Evolutionary conservation across 192 early-diverging fungal species (phyloP), one percentile per base, ranked within the genome.

Genomic region (Thamnidium elegans): DNA sequence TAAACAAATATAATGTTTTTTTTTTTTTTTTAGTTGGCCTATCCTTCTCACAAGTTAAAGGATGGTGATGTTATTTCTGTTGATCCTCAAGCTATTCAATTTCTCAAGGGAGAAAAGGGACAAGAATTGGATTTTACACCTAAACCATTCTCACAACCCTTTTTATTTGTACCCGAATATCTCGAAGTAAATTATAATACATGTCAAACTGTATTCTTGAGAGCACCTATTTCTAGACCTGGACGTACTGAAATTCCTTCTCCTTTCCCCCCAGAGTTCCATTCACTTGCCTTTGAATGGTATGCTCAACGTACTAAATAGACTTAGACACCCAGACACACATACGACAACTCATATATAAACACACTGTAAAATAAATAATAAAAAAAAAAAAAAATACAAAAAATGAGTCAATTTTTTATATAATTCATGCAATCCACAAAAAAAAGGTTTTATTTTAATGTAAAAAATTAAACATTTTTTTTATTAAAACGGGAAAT

Each of bases 161-260:
- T 90, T 84, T 89, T 99, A 86, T 99, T 96, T 72, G 84, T 95
- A 17, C 97, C 97, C 7, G 87, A 93, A 54, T 99, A 99, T 74
- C 88, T 99, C 26, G 97, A 99, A 79, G 95, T 99, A 53, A 90
- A 94, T 81, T 99, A 95, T 80, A 89, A 90, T 73, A 94, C 90
- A 7, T 95, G 94, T 86, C 91, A 90, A 32, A 80, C 85, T 1
- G 86, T 94, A 50, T 94, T 94, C 69, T 76, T 99, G 50, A 89
- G 95, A 58, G 78, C 89, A 26, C 97, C 97, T 13, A 84, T 96
- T 50, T 91, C 91, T 20, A 85, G 91, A 68, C 92, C 95, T 13
- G 83, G 85, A 64, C 71, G 79, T 43, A 89, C 90, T 58, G 97
- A 99, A 81, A 82, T 99, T 32, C 97, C 97, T 39, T 94, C 93